Base-by-base conservation (phyloP, 140 eudicot species). In the Anethum foeniculum region DNA sequence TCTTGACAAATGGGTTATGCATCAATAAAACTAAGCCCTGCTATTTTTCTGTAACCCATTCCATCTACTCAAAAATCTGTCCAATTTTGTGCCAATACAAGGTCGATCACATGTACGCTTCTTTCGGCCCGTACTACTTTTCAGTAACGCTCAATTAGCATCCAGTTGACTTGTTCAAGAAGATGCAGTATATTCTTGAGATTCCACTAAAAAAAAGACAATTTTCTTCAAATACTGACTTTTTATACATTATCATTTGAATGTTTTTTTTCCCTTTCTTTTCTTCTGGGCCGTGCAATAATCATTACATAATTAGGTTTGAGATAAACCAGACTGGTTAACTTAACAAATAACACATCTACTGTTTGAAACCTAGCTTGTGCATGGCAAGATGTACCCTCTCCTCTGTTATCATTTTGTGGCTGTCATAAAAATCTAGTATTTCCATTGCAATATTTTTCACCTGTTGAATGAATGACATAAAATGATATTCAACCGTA, bases 361-460 rank as follows among this genome's bases (percentile, higher is more conserved):
- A 88, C 56, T 82, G 76, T 85, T 85, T 86, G 28, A 28, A 30
- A 48, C 89, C 78, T 82, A 96, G 91, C 87, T 93, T 96, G 89
- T 81, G 86, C 97, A 93, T 89, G 5, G 94, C 97, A 10, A 88
- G 89, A 75, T 83, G 86, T 80, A 93, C 88, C 86, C 88, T 88
- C 56, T 96, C 98, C 7, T 93, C 99, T 5, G 91, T 81, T 78
- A 91, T 88, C 80, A 80, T 85, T 81, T 89, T 93, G 88, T 91
- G 89, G 96, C 85, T 83, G 88, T 96, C 99, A 2, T 96, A 96
- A 79, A 93, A 96, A 84, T 96, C 99, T 65, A 96, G 76, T 78
- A 96, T 87, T 87, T 96, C 99, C 81, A 91, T 96, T 12, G 99
- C 93, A 38, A 96, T 89, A 82, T 96, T 96, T 82, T 96, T 96